These are phyloP conservation scores for Malassezia sympodialis DNA, from an alignment of 1,284 basidiomycete genomes.

Conservation along the genomic window DNA sequence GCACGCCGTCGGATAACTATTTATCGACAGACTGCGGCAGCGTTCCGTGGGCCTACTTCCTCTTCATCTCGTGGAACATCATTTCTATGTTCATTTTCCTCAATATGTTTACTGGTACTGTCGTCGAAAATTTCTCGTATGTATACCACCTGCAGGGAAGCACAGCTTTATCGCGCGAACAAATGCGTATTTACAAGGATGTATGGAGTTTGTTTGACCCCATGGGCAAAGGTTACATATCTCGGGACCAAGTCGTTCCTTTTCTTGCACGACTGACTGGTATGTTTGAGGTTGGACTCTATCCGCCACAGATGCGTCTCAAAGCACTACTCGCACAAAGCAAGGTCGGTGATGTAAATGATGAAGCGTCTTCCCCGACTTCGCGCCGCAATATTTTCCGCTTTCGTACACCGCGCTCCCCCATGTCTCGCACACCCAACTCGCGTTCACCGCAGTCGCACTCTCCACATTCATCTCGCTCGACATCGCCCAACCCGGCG, in stretches of 20 bases:
- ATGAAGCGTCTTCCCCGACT: conserved; percentile 3
- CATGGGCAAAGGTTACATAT: conserved; percentile 65
- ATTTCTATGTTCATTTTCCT: conserved; percentile 76
- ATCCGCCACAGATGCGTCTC: conserved; percentile 25
- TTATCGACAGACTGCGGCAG: conserved; percentile 81
- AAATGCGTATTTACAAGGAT: conserved; percentile 66
- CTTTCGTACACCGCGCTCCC: background rate
- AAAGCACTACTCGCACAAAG: conserved; percentile 16
- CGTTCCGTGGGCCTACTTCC: conserved; percentile 66
- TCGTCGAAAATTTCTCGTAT: conserved; percentile 93
- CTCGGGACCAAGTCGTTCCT: conserved; percentile 62
- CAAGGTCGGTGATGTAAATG: background rate
- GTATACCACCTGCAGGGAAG: conserved; percentile 83
- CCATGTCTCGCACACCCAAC: background rate
- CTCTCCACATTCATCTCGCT: background rate
- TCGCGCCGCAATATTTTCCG: background rate
- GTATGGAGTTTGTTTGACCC: conserved; percentile 79
- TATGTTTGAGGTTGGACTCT: conserved; percentile 34
- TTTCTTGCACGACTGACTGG: conserved; percentile 57
- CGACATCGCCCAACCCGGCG: background rate
- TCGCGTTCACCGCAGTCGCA: background rate
- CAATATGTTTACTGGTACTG: conserved; percentile 70
- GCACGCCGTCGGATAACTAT: conserved; percentile 59
- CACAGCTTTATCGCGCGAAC: conserved; percentile 68
- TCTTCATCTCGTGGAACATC: conserved; percentile 94